phyloP scores from a whole-genome alignment of 1,139 yeast species.

The Lodderomyces parapsilosis region DNA sequence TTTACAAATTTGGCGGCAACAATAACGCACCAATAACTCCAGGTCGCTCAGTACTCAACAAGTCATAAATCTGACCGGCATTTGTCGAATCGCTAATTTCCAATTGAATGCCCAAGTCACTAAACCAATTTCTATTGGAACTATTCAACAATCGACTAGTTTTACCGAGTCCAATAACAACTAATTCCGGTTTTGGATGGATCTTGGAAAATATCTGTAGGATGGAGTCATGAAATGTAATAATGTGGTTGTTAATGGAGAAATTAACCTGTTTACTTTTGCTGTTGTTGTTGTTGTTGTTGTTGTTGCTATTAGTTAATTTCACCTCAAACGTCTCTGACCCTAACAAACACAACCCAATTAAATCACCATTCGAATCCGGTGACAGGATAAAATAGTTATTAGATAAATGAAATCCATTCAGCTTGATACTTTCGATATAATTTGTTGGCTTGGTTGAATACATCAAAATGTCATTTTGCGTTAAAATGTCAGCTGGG shows the following conservation, averaged over 20 bases:
- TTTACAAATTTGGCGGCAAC: conserved; percentile 57
- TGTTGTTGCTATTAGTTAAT: conserved; percentile 24
- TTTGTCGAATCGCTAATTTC: conserved; percentile 67
- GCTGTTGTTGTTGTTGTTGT: neutral
- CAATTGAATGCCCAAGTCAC: conserved; percentile 61
- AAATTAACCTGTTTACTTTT: neutral
- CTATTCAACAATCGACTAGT: conserved; percentile 63
- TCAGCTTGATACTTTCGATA: conserved; percentile 39
- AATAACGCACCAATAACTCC: conserved; percentile 66
- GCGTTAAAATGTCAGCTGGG: conserved; percentile 46
- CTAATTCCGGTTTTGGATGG: conserved; percentile 76
- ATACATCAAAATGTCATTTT: conserved; percentile 44
- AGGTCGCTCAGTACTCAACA: conserved; percentile 79
- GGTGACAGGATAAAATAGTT: conserved; percentile 46
- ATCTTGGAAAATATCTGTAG: conserved; percentile 53
- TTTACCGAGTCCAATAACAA: conserved; percentile 69
- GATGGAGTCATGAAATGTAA: conserved; percentile 37
- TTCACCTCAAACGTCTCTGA: conserved; percentile 65
- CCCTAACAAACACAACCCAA: conserved; percentile 60
- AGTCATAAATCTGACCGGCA: conserved; percentile 71
- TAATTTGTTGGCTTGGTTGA: conserved; percentile 45
- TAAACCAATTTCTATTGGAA: conserved; percentile 47
- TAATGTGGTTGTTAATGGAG: conserved; percentile 35
- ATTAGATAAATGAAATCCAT: conserved; percentile 45
- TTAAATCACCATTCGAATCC: conserved; percentile 38